A percentile compares a stretch with the other conserved stretches of the same genome.
Conservation (phyloP, 164 flowering plant species). For the Chloranthus sessilifolius region DNA sequence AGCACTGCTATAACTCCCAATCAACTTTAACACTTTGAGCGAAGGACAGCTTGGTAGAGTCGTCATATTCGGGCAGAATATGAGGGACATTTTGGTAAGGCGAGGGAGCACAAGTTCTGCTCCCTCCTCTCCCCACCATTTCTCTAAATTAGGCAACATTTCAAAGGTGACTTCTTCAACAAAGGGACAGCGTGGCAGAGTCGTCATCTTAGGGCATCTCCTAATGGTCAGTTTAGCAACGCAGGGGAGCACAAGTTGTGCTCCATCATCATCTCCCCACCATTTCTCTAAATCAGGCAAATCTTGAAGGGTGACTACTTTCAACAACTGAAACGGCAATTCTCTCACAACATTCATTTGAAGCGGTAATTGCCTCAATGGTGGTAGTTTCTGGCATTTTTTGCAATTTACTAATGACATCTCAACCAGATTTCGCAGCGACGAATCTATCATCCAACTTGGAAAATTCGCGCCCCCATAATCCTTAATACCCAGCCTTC, state of each 20-base stretch:
- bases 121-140: too few species aligned
- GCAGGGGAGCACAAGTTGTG: background rate
- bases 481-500: constrained; percentile 7
- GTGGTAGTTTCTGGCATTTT: constrained; percentile 14
- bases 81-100: too few species aligned
- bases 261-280: background rate
- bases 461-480: constrained; percentile 22
- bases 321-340: constrained; percentile 8
- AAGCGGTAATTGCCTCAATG: constrained; percentile 17
- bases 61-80: too few species aligned
- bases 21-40: constrained; percentile 7
- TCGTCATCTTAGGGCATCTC: constrained; percentile 10
- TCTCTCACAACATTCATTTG: constrained; percentile 16
- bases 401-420: constrained; percentile 15
- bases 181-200: constrained; percentile 4
- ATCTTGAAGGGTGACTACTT: constrained; percentile 1
- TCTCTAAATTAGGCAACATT: too few species aligned
- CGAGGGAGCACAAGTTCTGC: too few species aligned
- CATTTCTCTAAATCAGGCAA: constrained; percentile 16
- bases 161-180: too few species aligned
- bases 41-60: too few species aligned
- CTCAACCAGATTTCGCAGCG: constrained; percentile 7
- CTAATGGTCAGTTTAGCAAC: constrained; percentile 6
- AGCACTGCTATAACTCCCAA: background rate
- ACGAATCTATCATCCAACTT: constrained; percentile 9